Evolutionary conservation across 2,329 filamentous ascomycete species (phyloP).

Genomic region (Colletotrichum echinochloae): DNA sequence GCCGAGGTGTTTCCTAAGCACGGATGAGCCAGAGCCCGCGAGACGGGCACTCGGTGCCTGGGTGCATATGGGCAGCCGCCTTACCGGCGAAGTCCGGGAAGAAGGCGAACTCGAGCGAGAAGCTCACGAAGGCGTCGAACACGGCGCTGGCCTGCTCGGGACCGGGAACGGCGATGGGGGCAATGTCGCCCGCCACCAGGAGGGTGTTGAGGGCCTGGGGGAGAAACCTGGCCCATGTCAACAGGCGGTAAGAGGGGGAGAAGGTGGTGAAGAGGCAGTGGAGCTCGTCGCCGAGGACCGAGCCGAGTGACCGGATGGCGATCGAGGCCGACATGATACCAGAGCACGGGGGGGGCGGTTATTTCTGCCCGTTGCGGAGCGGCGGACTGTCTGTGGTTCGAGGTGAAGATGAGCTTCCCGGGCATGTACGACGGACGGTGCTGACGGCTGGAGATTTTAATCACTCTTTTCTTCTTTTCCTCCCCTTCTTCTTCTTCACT

Average conservation of each 20-base stretch:
- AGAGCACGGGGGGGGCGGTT: background rate
- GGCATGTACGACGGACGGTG: conserved; percentile 12
- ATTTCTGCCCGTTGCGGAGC: background rate
- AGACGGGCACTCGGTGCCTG: too few species aligned
- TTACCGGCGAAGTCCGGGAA: conserved; percentile 64
- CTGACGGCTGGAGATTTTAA: background rate
- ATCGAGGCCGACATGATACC: conserved; percentile 25
- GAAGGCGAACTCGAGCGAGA: conserved; percentile 63
- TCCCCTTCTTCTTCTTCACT: background rate
- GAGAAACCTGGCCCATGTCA: background rate
- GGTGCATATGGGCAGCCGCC: too few species aligned
- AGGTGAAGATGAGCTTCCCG: conserved; percentile 23
- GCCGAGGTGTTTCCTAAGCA: conserved; percentile 60
- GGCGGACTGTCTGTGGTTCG: background rate
- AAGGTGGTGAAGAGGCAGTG: conserved; percentile 19
- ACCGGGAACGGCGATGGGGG: conserved; percentile 22
- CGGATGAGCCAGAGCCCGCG: background rate
- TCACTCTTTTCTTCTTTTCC: background rate
- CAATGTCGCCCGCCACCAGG: background rate
- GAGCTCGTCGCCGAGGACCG: conserved; percentile 20
- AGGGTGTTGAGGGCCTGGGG: background rate
- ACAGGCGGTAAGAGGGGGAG: conserved; percentile 4
- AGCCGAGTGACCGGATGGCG: conserved; percentile 14
- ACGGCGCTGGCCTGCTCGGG: conserved; percentile 23
- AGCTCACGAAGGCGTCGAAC: conserved; percentile 61